Conservation (phyloP, 148 eudicot species). For the Fagopyrum tataricum region DNA sequence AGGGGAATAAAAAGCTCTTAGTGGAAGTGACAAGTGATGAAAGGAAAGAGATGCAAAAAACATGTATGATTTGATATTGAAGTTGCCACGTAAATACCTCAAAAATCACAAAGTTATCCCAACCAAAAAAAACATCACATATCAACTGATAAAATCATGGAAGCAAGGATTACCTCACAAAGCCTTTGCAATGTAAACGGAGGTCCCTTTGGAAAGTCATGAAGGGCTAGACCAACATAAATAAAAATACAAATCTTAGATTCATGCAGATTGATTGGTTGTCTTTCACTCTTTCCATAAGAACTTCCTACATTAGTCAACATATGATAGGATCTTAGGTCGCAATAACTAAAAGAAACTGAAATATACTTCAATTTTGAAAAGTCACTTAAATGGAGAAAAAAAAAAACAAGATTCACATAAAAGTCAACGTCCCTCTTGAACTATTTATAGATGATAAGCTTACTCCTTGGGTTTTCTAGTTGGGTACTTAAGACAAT, state of each 20-base stretch:
- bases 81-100: no score
- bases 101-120: background rate
- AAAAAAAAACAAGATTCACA: no score
- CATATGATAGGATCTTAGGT: no score
- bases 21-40: background rate
- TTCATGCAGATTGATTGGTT: background rate
- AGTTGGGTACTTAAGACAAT: no score
- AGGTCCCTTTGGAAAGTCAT: slow-evolving; percentile 70
- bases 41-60: background rate
- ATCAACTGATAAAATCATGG: background rate
- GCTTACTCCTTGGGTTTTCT: no score
- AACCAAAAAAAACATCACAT: background rate
- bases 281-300: background rate
- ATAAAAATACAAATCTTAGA: background rate
- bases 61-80: background rate
- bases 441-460: no score
- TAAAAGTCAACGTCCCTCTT: no score
- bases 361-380: no score
- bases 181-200: slow-evolving; percentile 90
- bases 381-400: no score
- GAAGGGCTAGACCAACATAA: slow-evolving; percentile 49
- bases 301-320: background rate
- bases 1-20: slow-evolving; percentile 11
- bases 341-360: no score
- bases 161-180: slow-evolving; percentile 52